phyloP scores from a whole-genome alignment of 2,329 filamentous ascomycete genomes.

The Xylariaceae sp. region DNA sequence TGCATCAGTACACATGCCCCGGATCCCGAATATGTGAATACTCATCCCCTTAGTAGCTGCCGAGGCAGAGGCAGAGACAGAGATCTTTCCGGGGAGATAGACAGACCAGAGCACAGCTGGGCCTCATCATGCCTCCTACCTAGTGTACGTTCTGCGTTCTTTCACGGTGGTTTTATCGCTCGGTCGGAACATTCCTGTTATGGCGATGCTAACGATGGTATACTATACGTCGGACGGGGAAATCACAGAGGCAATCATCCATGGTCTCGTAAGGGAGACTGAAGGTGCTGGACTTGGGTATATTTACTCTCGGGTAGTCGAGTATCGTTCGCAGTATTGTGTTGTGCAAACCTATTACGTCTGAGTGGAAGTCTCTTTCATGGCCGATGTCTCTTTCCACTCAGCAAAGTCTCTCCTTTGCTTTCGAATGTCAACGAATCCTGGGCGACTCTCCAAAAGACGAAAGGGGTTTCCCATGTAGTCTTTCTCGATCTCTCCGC shows the following conservation, averaged over 20 bases:
- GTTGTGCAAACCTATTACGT: slow-evolving; percentile 1
- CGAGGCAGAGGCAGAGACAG: background rate
- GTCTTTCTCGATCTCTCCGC: slow-evolving; percentile 63
- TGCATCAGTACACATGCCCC: background rate
- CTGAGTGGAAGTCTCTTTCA: slow-evolving; percentile 36
- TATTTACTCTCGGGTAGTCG: background rate
- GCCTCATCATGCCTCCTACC: too few relatives aligned
- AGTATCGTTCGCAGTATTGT: background rate
- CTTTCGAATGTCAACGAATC: slow-evolving; percentile 84
- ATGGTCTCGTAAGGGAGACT: background rate
- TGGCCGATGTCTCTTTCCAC: slow-evolving; percentile 44
- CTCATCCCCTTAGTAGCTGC: too few relatives aligned
- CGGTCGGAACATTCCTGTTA: too few relatives aligned
- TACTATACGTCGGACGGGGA: background rate
- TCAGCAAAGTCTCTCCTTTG: slow-evolving; percentile 72
- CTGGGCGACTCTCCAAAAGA: slow-evolving; percentile 69
- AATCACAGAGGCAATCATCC: background rate
- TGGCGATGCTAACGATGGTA: too few relatives aligned
- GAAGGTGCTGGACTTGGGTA: background rate
- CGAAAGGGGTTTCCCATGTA: slow-evolving; percentile 73
- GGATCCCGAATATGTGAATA: background rate
- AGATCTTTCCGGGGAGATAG: background rate
- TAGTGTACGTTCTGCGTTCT: too few relatives aligned
- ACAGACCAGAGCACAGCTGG: too few relatives aligned
- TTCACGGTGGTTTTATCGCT: too few relatives aligned